Conservation (phyloP, 768 basidiomycete species). For the Tulasnella sp. region DNA sequence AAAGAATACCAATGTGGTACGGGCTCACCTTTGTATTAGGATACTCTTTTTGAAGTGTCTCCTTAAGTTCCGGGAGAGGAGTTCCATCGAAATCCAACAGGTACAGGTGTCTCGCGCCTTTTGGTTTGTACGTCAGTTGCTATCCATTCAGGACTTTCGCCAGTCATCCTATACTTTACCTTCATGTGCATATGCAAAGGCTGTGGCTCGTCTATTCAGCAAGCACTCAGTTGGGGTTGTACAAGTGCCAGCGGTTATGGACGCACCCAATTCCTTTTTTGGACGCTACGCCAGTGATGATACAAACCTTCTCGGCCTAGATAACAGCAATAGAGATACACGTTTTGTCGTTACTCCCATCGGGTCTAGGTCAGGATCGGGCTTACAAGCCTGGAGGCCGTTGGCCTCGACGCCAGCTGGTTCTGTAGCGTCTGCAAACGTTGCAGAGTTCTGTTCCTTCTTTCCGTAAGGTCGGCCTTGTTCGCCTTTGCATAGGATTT, state of each 20-base stretch:
- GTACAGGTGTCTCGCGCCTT: constrained; percentile 21
- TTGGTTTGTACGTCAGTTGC: background rate
- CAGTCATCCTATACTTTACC: background rate
- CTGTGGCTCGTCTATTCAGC: constrained; percentile 24
- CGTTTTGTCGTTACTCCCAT: background rate
- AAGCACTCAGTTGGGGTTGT: background rate
- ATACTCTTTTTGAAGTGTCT: constrained; percentile 57
- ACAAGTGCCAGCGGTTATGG: background rate
- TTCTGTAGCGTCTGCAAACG: constrained; percentile 11
- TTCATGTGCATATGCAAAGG: constrained; percentile 21
- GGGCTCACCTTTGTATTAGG: constrained; percentile 68
- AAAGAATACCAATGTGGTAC: background rate
- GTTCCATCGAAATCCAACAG: constrained; percentile 54
- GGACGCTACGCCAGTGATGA: constrained; percentile 84
- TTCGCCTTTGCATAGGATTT: background rate
- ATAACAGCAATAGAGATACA: background rate
- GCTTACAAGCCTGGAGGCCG: constrained; percentile 12
- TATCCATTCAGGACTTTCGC: background rate
- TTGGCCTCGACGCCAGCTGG: constrained; percentile 12
- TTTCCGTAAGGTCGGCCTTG: background rate
- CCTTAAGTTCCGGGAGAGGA: constrained; percentile 62
- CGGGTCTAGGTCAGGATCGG: background rate
- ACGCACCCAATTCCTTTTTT: constrained; percentile 81
- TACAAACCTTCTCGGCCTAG: constrained; percentile 58
- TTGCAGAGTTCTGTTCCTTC: background rate